Base-by-base conservation (phyloP, 805 yeast genomes). In the Candida odintsovae region DNA sequence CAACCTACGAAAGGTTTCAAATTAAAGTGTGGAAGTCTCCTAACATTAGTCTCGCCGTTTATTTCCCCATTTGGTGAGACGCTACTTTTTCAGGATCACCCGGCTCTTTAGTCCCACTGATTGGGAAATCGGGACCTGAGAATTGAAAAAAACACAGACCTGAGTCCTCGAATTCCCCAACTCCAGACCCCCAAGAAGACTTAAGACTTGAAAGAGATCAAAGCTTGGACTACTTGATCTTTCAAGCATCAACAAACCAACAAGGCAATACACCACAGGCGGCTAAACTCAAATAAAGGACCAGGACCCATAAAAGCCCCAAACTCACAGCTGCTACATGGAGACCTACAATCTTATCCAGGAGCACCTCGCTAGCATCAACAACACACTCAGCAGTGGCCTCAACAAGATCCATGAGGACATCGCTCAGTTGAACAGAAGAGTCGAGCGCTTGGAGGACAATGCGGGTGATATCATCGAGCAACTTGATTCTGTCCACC, bases 301-400 rank as follows among this genome's bases (percentile, higher is more conserved):
- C 28, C 28, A 25, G 28, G 10, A 25, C 28, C 28, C n/a, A 3
- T 4, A 28, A 22, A 28, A 4, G 31, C 8, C 28, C 4, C n/a
- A 28, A 16, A n/a, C 36, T 3, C 19, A 33, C 13, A 9, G 20
- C 20, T 31, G 8, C 5, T 23, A 8, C 10, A 57, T 59, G 63
- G 61, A 59, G 18, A 50, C 59, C 1, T 57, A 56, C 48, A 53
- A 49, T 31, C 15, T 50, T 41, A 44, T 59, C 7, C 64, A 58
- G 44, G 59, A 59, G 35, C 64, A 57, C 44, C 38, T 59, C 16
- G 50, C 50, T 12, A 41, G 40, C 20, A 48, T 59, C 40, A 53
- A 42, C 42, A 55, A 47, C 46, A 43, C 50, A 16, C 31, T 57
- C 22, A 55, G 49, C 46, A 19, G 29, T 9, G 43, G 56, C 1